Evolutionary conservation across 768 basidiomycete genomes (phyloP).

Genomic region (Pleurotus tuoliensis): DNA sequence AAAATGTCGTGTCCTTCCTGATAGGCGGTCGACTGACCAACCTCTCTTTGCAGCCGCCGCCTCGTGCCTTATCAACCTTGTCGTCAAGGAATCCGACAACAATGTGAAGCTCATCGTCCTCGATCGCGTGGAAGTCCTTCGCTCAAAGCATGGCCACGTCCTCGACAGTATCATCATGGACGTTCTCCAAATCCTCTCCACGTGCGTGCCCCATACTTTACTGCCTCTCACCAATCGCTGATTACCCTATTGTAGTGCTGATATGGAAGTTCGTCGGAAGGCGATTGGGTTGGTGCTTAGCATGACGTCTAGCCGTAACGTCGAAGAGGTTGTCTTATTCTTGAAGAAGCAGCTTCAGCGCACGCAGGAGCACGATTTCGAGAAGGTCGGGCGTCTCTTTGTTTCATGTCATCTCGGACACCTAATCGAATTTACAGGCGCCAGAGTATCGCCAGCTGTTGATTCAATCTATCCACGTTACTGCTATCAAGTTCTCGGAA

Average conservation of each 20-base stretch:
- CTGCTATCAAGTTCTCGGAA: constrained; percentile 95
- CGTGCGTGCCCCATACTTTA: constrained; percentile 31
- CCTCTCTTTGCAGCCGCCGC: constrained; percentile 67
- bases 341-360: constrained; percentile 96
- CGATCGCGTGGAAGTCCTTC: constrained; percentile 80
- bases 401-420: background rate
- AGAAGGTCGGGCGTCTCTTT: constrained; percentile 58
- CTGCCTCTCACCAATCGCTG: background rate
- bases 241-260: constrained; percentile 51
- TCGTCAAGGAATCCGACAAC: constrained; percentile 96
- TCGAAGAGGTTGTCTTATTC: constrained; percentile 94
- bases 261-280: constrained; percentile 95
- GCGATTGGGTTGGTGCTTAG: constrained; percentile 85
- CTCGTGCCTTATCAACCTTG: constrained; percentile 80
- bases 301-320: constrained; percentile 92
- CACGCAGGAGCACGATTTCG: constrained; percentile 88
- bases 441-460: constrained; percentile 94
- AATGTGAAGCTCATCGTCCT: constrained; percentile 98
- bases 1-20: constrained; percentile 2
- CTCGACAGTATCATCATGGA: constrained; percentile 94
- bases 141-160: constrained; percentile 82
- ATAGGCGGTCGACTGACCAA: background rate
- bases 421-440: constrained; percentile 45
- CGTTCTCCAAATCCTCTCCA: constrained; percentile 84
- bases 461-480: constrained; percentile 96